Evolutionary conservation across 371 early-diverging fungal genomes (phyloP).

Genomic region (Actinomucor elegans): DNA sequence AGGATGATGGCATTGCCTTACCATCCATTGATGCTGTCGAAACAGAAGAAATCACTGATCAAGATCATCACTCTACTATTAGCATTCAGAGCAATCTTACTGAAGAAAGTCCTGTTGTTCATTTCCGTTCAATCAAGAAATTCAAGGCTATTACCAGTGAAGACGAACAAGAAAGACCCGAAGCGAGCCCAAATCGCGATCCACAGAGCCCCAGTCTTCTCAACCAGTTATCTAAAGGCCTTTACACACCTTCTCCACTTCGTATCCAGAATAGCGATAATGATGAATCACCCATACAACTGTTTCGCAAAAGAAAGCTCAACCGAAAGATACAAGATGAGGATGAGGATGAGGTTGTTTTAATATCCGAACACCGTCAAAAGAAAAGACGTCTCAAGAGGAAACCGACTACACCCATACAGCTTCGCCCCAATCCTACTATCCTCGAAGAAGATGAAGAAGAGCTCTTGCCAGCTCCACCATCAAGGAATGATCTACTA

Average conservation of each 20-base stretch:
- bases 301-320: neutral
- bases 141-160: neutral
- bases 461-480: neutral
- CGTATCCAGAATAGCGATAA: too few relatives aligned
- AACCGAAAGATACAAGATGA: neutral
- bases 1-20: too few relatives aligned
- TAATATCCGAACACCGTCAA: neutral
- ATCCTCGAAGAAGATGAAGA: slow-evolving; percentile 1
- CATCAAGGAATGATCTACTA: neutral
- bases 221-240: neutral
- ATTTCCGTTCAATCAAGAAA: neutral
- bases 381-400: neutral
- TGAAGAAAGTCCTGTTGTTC: neutral
- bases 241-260: slow-evolving; percentile 3
- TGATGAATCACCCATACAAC: neutral
- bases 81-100: neutral
- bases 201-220: neutral
- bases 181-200: neutral
- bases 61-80: neutral
- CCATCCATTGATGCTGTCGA: too few relatives aligned
- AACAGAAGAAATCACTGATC: neutral
- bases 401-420: neutral
- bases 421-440: too few relatives aligned
- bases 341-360: neutral
- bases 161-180: neutral